These are phyloP conservation scores for Oryza nivara DNA, from an alignment of 176 grass and related monocot species.

Conservation along the genomic window DNA sequence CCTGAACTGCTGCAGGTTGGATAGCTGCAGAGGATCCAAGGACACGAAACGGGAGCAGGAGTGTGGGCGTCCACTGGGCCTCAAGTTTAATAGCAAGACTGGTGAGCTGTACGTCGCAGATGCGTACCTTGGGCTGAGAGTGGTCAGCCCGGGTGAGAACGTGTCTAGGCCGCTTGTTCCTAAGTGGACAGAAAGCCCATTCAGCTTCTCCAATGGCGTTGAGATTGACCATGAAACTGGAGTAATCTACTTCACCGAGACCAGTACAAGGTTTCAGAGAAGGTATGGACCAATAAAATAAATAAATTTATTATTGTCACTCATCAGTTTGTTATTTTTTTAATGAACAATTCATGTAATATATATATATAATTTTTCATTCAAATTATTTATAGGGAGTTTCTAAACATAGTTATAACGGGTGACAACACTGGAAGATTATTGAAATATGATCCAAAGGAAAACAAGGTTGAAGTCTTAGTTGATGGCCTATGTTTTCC, in stretches of 20 bases:
- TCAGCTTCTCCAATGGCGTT: conserved; percentile 67
- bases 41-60: conserved; percentile 57
- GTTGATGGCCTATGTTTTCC: conserved; percentile 55
- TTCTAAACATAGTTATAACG: conserved; percentile 54
- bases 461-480: conserved; percentile 42
- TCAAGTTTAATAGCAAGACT: conserved; percentile 51
- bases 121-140: conserved; percentile 61
- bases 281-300: conserved; percentile 30
- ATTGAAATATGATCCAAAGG: conserved; percentile 58
- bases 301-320: not conserved
- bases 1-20: conserved; percentile 42
- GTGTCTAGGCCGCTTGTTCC: conserved; percentile 45
- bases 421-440: conserved; percentile 60
- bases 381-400: conserved; percentile 50
- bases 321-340: not conserved
- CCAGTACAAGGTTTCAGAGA: conserved; percentile 59
- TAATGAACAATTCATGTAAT: not conserved
- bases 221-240: conserved; percentile 69
- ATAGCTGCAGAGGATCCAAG: conserved; percentile 60
- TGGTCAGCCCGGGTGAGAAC: conserved; percentile 29
- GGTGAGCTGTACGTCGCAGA: conserved; percentile 66
- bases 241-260: conserved; percentile 78
- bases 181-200: conserved; percentile 20
- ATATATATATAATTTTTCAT: not conserved
- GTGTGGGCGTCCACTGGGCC: conserved; percentile 80